Evolutionary conservation across 495 filamentous ascomycete species (phyloP), one percentile per base, ranked within the genome.

Genomic region (Aspergillus avenaceus): DNA sequence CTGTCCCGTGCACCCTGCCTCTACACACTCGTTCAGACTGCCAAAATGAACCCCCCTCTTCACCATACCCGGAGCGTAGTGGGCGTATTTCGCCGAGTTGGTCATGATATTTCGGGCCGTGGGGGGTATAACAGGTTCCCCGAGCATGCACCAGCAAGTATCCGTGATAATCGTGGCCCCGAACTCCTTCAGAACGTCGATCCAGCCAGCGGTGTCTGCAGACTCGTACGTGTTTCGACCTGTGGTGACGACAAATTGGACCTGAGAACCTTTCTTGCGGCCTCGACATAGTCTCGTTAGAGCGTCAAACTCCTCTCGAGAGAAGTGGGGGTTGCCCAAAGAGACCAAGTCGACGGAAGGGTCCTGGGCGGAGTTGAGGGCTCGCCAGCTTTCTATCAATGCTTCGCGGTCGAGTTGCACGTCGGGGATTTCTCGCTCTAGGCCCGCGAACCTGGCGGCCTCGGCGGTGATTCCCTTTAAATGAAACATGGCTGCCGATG

Each of bases 261-360:
- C 26, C 1, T 11, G 6, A n/a, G 16, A 11, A 3, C 12, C 5
- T 25, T 47, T 53, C 8, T 13, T 47, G 11, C 43, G 50, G 0
- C 37, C 24, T 7, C 1, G 6, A 14, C 50, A 53, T 5, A 53
- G 18, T 1, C 12, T 19, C 1, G 36, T 12, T 1, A 53, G 44
- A 12, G 23, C 7, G 6, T 31, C 12, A 13, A 63, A 55, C 27
- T 69, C 65, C 13, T 56, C 48, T 0, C 56, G 37, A 6, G 66
- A 53, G 29, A 70, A 65, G 38, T 70, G 64, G 7, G 66, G 66
- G 24, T 67, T 70, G 4, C 66, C 66, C 3, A 70, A 56, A 2
- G 66, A 70, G 2, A 70, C 49, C 8, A 70, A 46, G 23, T 56
- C 60, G 14, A 67, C 51, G 5, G 54, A 45, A 8, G 14, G 26